Base-by-base conservation (phyloP, 2,329 filamentous ascomycete genomes). In the Teratosphaeria pseudoeucalypti region DNA sequence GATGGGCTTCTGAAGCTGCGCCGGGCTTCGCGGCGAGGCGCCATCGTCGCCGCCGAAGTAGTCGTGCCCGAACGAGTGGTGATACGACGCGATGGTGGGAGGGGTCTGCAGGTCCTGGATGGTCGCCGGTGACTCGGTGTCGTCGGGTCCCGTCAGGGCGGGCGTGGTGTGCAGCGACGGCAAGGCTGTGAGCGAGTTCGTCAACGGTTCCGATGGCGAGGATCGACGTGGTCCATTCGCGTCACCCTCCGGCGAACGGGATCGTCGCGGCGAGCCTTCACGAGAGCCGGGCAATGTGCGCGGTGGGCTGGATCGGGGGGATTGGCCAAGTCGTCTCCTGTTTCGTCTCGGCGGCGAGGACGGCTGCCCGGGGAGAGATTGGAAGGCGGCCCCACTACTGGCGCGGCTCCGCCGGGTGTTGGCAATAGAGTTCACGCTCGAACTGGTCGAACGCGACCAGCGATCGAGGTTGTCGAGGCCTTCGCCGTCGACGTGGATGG, bases 371-470 rank as follows among this genome's bases (percentile, higher is more conserved):
- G 67, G 64, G 57, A 72, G 67, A 64, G 72, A 73, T 58, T 70
- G 64, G 57, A 74, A 67, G 43, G 71, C 70, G 37, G 72, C 70
- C 59, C 69, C 68, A 63, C 67, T 72, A 67, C 67, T 73, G 62
- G 73, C 69, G 66, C 71, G 73, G 60, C 74, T 71, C 57, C 74
- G 71, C 60, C 73, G 71, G n/a, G 60, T 57, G 52, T 65, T 73
- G 63, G 56, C 61, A 58, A 68, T 63, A 37, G 75, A 76, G n/a
- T 70, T 68, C 54, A 73, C 75, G 70, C 78, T 81, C 54, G 79
- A 81, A 34, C 76, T 71, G 27, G 81, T 83, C 19, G 79, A 82
- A 63, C 83, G 81, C 39, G 82, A 83, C 81, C 81, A 83, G 63
- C 81, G 79, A 67, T 83, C 81, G 57, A 82, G 72, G 61, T 78